phyloP scores from a whole-genome alignment of 1,284 basidiomycete genomes.

The Marasmius tenuissimus region DNA sequence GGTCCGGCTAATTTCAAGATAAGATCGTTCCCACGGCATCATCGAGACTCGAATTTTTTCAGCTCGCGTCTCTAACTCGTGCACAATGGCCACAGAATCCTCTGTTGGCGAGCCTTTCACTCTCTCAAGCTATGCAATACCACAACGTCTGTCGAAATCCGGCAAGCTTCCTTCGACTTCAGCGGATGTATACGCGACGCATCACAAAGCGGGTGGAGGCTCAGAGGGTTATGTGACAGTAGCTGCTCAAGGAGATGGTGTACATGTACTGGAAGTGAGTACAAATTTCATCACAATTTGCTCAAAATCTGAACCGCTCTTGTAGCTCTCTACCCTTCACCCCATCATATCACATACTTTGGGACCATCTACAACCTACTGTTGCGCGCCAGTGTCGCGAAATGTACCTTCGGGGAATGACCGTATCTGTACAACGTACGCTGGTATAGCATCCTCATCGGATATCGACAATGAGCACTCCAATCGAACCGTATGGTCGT shows the following conservation, averaged over 20 bases:
- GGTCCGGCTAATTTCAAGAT: neutral
- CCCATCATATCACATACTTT: slow-evolving; percentile 66
- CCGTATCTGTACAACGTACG: slow-evolving; percentile 53
- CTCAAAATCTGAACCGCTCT: slow-evolving; percentile 8
- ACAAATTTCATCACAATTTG: neutral
- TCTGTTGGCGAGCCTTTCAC: slow-evolving; percentile 60
- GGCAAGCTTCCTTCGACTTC: slow-evolving; percentile 17
- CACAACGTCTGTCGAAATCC: slow-evolving; percentile 24
- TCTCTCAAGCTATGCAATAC: slow-evolving; percentile 48
- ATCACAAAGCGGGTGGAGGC: slow-evolving; percentile 29
- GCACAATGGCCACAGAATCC: slow-evolving; percentile 34
- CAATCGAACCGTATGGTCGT: slow-evolving; percentile 57
- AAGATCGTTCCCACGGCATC: neutral
- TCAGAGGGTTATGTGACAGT: slow-evolving; percentile 54
- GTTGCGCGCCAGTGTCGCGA: slow-evolving; percentile 54
- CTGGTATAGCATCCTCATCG: slow-evolving; percentile 47
- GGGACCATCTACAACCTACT: slow-evolving; percentile 61
- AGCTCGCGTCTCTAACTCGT: neutral
- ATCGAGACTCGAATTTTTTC: neutral
- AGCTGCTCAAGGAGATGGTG: slow-evolving; percentile 66
- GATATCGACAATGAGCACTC: slow-evolving; percentile 40
- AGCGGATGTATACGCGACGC: slow-evolving; percentile 39
- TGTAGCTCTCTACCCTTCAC: slow-evolving; percentile 66
- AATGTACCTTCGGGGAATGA: slow-evolving; percentile 32
- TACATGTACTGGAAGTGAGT: slow-evolving; percentile 71